Evolutionary conservation across 75 land plant species (phyloP).

Genomic region (Picea glauca): DNA sequence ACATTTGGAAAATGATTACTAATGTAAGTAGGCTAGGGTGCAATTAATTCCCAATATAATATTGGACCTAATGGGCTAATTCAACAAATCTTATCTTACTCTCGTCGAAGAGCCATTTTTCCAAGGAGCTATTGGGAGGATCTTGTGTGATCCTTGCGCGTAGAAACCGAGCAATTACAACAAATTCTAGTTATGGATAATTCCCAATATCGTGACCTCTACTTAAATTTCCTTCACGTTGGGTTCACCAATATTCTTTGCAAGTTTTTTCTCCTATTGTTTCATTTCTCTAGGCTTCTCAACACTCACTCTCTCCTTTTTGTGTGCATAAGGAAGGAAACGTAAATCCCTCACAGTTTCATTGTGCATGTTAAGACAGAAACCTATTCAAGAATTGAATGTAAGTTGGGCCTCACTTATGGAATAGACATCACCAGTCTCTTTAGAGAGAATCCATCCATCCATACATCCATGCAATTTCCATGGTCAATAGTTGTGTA

Average conservation of each 20-base stretch:
- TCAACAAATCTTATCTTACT: too few relatives aligned
- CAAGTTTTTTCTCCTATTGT: slow-evolving; percentile 98
- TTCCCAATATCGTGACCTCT: too few relatives aligned
- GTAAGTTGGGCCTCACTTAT: slow-evolving; percentile 92
- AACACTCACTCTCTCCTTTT: slow-evolving; percentile 91
- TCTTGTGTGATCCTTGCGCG: too few relatives aligned
- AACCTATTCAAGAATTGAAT: slow-evolving; percentile 89
- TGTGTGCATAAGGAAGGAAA: slow-evolving; percentile 93
- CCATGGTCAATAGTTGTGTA: slow-evolving; percentile 57
- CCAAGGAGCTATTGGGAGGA: too few relatives aligned
- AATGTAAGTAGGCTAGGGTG: too few relatives aligned
- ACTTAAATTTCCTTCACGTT: too few relatives aligned
- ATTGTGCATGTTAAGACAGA: slow-evolving; percentile 97
- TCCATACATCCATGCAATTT: slow-evolving; percentile 10
- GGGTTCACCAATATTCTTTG: slow-evolving; percentile 87
- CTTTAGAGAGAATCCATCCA: slow-evolving; percentile 94
- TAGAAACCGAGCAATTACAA: too few relatives aligned
- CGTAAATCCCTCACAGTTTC: slow-evolving; percentile 94
- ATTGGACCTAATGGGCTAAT: too few relatives aligned
- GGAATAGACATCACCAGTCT: slow-evolving; percentile 96
- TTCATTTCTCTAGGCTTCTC: slow-evolving; percentile 97
- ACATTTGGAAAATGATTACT: too few relatives aligned
- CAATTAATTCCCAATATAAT: too few relatives aligned
- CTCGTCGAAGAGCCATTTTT: too few relatives aligned
- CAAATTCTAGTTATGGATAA: too few relatives aligned